Evolutionary conservation across 345 rosid genomes (phyloP), one percentile per base, ranked within the genome.

Genomic region (Ceriops decandra): DNA sequence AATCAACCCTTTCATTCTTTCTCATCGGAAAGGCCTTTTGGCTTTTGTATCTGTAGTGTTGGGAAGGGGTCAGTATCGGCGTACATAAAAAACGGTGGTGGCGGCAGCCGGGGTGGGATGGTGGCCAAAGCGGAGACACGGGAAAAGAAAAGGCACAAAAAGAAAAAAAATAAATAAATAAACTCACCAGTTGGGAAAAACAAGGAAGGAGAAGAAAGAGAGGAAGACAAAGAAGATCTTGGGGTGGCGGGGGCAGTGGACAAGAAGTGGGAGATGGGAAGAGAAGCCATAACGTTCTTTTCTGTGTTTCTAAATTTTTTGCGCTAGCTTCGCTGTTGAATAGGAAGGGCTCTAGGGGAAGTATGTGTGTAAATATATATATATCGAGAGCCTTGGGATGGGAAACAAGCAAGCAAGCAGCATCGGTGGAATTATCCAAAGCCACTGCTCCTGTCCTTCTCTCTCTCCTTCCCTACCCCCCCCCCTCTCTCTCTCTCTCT

Each of bases 401-500:
- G 62, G 60, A 53, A 60, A 13, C 15, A 15, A 3, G 79, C 10
- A 78, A 66, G 58, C 59, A 31, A 82, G 83, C 86, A 81, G 79
- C 68, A 70, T 24, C 66, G 62, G 47, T 79, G 86, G 85, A 76
- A 84, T 88, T 79, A 68, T 64, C 68, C 66, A 49, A 75, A 62
- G 42, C 61, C 57, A 63, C 51, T 47, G 51, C 9, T 20, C 47
- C n/a, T 36, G 62, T 72, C 66, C 42, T 66, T 60, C 35, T 65
- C 51, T 24, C 26, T 2, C 15, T 2, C 22, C 21, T 6, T 8
- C 22, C 56, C 56, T 20, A 2, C 22, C 21, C 1, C 22, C 22
- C 56, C 15, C 8, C 58, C 27, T 13, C 21, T 52, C 27, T 24
- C 8, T 1, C 49, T 11, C 22, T 27, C 5, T 13, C 15, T 0